Percentiles rank a stretch among this genome's conserved stretches.
Conservation (phyloP, 208 protist species). For the Tritrichomonas musculus region DNA sequence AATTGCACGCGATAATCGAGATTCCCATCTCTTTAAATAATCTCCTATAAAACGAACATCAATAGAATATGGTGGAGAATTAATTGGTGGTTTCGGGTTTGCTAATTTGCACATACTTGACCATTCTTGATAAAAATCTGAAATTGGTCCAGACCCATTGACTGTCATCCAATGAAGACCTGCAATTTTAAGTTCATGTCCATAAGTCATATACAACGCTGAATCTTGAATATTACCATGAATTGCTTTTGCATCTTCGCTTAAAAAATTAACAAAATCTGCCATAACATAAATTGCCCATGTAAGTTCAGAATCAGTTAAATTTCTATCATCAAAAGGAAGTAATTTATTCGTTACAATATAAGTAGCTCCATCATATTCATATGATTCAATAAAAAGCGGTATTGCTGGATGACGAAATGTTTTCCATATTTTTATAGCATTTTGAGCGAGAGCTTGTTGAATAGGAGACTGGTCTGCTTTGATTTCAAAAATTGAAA, state of each 20-base stretch:
- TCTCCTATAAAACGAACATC: background rate
- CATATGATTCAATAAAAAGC: background rate
- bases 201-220: background rate
- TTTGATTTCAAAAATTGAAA: conserved; percentile 15
- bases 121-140: background rate
- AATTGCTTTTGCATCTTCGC: background rate
- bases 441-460: background rate
- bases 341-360: background rate
- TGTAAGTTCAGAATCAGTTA: background rate
- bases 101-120: background rate
- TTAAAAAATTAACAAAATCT: background rate
- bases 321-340: background rate
- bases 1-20: background rate
- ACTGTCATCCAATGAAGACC: background rate
- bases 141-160: background rate
- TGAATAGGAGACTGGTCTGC: background rate
- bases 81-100: background rate
- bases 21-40: background rate
- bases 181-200: background rate
- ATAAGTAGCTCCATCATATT: background rate
- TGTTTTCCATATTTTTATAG: background rate
- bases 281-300: background rate
- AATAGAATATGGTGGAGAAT: background rate
- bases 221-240: background rate
- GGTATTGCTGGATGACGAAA: background rate